Evolutionary conservation across 2,329 filamentous ascomycete genomes (phyloP), one percentile per base, ranked within the genome.

Genomic region (Neofusicoccum umdonicola): DNA sequence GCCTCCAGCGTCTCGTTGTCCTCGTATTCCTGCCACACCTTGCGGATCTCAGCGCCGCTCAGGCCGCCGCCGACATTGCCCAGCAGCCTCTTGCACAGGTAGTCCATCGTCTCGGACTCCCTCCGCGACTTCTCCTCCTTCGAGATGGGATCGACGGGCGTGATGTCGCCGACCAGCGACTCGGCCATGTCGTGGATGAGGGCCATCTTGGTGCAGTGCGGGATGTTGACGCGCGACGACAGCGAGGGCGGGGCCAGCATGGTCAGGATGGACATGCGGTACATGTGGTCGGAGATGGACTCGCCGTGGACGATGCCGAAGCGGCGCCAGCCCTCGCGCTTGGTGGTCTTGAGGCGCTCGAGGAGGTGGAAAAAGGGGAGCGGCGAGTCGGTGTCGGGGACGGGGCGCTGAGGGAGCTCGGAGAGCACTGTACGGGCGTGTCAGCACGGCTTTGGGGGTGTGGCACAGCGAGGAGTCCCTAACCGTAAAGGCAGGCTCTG

Each of bases 201-300:
- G 31, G 93, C 94, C 93, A 99, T 97, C 80, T 92, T 92, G 71
- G 92, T 94, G 83, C 95, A 99, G 70, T 88, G 89, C 31, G 85
- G 79, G 44, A 97, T 84, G 75, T 98, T 90, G 72, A 98, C 83
- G 44, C 85, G 85, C 0, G 87, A 79, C 2, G 88, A 84, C 11
- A 97, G 86, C 1, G 89, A 80, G 0, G 91, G 84, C 1, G 95
- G 94, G 2, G 92, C 93, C 69, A 97, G 87, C 88, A 99, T 91
- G 68, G 92, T 93, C 77, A 99, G 92, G 70, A 99, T 86, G 57
- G 93, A 92, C 95, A 99, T 99, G 80, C 95, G 93, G 80, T 98
- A 99, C 95, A 99, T 99, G 84, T 99, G 95, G 81, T 99, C 95
- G 62, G 92, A 86, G 74, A 99, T 97, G 1, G 92, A 96, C 79